Conservation (phyloP, 1,284 basidiomycete species). For the Ganoderma leucocontextum region DNA sequence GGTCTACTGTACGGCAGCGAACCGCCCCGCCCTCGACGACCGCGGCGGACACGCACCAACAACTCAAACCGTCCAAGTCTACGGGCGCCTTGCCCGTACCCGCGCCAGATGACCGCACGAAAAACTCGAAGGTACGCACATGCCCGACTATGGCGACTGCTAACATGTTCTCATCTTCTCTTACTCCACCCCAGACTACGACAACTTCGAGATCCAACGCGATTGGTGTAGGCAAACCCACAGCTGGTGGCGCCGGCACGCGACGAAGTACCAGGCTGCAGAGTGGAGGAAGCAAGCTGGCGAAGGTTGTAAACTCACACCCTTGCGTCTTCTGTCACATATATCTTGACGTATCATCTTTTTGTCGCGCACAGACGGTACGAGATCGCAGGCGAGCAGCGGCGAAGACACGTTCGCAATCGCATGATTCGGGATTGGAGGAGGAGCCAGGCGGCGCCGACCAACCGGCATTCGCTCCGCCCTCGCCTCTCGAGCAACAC, state of each 20-base stretch:
- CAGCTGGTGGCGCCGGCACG: slow-evolving; percentile 48
- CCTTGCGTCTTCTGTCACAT: background rate
- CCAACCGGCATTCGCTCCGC: slow-evolving; percentile 46
- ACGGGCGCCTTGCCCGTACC: slow-evolving; percentile 46
- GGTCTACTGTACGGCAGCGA: slow-evolving; percentile 66
- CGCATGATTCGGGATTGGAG: slow-evolving; percentile 72
- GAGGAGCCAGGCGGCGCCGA: slow-evolving; percentile 61
- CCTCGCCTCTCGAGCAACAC: slow-evolving; percentile 67
- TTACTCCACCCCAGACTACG: slow-evolving; percentile 73
- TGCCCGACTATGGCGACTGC: slow-evolving; percentile 80
- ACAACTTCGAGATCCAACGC: slow-evolving; percentile 59
- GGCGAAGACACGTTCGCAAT: slow-evolving; percentile 47
- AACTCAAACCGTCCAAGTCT: slow-evolving; percentile 60
- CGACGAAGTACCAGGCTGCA: slow-evolving; percentile 76
- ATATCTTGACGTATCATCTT: slow-evolving; percentile 11
- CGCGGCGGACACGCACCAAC: slow-evolving; percentile 35
- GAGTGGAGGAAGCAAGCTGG: slow-evolving; percentile 59
- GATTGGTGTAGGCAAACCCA: slow-evolving; percentile 54
- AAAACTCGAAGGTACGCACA: slow-evolving; percentile 79
- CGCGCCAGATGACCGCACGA: slow-evolving; percentile 66
- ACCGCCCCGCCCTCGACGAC: slow-evolving; percentile 47
- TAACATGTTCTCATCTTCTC: slow-evolving; percentile 83
- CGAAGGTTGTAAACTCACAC: slow-evolving; percentile 25
- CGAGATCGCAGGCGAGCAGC: slow-evolving; percentile 66
- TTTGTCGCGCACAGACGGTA: slow-evolving; percentile 24